These are phyloP conservation scores for Clitocybe nebularis DNA, from an alignment of 1,284 basidiomycete genomes.

Conservation along the genomic window DNA sequence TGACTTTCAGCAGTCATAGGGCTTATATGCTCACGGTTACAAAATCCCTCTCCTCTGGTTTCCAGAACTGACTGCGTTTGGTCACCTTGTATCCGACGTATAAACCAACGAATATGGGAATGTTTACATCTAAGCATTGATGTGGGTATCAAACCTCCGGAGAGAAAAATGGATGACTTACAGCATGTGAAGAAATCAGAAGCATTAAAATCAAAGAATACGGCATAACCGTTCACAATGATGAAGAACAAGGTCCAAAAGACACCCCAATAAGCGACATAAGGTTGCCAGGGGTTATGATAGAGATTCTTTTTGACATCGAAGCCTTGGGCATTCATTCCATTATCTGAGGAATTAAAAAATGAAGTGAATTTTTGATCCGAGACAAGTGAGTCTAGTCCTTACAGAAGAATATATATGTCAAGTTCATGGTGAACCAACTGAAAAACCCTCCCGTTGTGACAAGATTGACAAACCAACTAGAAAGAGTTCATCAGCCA, in stretches of 20 bases:
- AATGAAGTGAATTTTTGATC: too few species aligned
- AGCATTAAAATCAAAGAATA: conserved; percentile 61
- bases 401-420: conserved; percentile 72
- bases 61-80: conserved; percentile 53
- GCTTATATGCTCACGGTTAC: conserved; percentile 37
- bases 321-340: conserved; percentile 64
- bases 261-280: conserved; percentile 53
- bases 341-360: conserved; percentile 33
- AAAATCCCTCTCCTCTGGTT: conserved; percentile 61
- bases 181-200: conserved; percentile 59
- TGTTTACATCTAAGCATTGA: conserved; percentile 43
- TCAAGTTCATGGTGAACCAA: conserved; percentile 69
- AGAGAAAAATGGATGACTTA: conserved; percentile 37
- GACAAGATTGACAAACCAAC: conserved; percentile 40
- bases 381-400: too few species aligned
- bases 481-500: conserved; percentile 11
- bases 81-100: conserved; percentile 58
- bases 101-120: conserved; percentile 53
- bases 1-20: background rate
- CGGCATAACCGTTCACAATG: conserved; percentile 62
- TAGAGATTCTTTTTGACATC: conserved; percentile 57
- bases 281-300: conserved; percentile 51
- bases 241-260: conserved; percentile 53
- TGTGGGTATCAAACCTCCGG: too few species aligned
- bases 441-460: conserved; percentile 49